Percentiles rank a stretch among this genome's conserved stretches.
phyloP scores from a whole-genome alignment of 1,284 basidiomycete genomes.

The Ganoderma lingzhi region DNA sequence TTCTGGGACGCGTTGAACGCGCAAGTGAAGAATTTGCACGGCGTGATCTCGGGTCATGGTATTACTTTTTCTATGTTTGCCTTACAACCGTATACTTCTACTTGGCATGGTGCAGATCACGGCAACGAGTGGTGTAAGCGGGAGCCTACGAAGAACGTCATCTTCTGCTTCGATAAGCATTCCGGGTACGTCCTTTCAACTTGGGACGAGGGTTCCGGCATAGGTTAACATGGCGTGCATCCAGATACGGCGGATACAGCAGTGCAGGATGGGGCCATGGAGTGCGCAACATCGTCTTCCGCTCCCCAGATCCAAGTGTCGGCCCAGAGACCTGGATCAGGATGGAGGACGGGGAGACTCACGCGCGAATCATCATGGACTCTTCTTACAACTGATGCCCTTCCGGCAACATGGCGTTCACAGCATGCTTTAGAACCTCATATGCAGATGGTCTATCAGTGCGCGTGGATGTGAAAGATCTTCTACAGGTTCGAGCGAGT shows the following conservation, averaged over 20 bases:
- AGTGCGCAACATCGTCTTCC: conserved; percentile 68
- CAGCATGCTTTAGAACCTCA: background rate
- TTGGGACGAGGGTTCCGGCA: background rate
- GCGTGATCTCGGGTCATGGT: conserved; percentile 75
- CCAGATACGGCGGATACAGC: conserved; percentile 71
- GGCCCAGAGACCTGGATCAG: conserved; percentile 69
- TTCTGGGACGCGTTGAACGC: conserved; percentile 69
- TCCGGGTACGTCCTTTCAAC: conserved; percentile 56
- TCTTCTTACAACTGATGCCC: conserved; percentile 24
- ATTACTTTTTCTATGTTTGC: conserved; percentile 23
- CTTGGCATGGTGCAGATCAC: conserved; percentile 54
- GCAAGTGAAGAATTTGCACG: conserved; percentile 70
- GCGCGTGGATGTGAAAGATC: background rate
- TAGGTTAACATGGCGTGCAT: background rate
- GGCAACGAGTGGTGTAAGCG: conserved; percentile 78
- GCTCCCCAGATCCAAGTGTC: conserved; percentile 51
- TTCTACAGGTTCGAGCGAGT: too few relatives aligned
- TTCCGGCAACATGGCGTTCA: background rate
- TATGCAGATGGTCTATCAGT: background rate
- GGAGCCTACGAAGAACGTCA: conserved; percentile 63
- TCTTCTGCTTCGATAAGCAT: conserved; percentile 79
- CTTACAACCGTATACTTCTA: background rate
- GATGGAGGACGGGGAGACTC: conserved; percentile 34
- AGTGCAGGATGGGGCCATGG: conserved; percentile 64
- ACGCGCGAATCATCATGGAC: conserved; percentile 31